These are phyloP conservation scores for Colletotrichum scovillei DNA, from an alignment of 2,329 filamentous ascomycete species.

Conservation along the genomic window DNA sequence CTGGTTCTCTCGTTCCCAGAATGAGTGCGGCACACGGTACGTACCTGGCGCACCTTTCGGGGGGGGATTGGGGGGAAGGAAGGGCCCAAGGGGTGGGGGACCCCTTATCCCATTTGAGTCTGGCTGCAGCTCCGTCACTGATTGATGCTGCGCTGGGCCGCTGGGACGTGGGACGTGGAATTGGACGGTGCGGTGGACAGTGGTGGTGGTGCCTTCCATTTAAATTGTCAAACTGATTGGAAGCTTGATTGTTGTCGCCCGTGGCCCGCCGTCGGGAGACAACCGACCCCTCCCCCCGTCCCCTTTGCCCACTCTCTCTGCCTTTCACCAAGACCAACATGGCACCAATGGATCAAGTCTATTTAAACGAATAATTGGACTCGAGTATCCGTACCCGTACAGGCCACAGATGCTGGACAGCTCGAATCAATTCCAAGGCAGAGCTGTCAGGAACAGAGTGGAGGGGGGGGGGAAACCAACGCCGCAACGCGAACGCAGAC, in stretches of 20 bases:
- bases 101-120: slow-evolving; percentile 21
- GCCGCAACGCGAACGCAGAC: no score
- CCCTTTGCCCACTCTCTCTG: not conserved
- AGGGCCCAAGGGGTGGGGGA: slow-evolving; percentile 13
- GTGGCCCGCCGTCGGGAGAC: not conserved
- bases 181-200: slow-evolving; percentile 18
- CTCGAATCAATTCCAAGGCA: not conserved
- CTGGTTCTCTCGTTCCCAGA: slow-evolving; percentile 1
- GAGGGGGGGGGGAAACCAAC: not conserved
- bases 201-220: not conserved
- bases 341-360: slow-evolving; percentile 7
- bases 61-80: not conserved
- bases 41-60: not conserved
- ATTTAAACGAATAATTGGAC: slow-evolving; percentile 12
- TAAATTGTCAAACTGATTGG: slow-evolving; percentile 21
- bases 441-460: not conserved
- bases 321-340: not conserved
- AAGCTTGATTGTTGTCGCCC: not conserved
- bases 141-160: not conserved
- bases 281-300: not conserved
- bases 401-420: slow-evolving; percentile 1
- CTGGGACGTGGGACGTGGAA: slow-evolving; percentile 3
- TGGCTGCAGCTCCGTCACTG: not conserved
- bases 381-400: not conserved
- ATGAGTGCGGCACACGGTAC: slow-evolving; percentile 1